phyloP scores from a whole-genome alignment of 2,329 filamentous ascomycete species.

The Tolypocladium pustulatum region DNA sequence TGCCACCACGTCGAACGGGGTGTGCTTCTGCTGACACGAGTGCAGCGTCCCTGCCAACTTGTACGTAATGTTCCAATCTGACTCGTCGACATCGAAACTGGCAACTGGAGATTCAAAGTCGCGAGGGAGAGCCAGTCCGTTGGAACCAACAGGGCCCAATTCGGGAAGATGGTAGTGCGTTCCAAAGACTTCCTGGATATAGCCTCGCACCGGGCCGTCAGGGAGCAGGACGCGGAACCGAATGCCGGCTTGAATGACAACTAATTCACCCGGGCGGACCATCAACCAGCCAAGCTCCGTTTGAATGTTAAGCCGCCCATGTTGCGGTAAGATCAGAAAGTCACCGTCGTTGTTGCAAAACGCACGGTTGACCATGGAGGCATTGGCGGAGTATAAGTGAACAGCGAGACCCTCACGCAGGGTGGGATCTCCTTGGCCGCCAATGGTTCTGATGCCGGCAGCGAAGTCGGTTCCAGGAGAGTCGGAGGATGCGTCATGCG shows the following conservation, averaged over 20 bases:
- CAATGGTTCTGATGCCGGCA: slow-evolving; percentile 33
- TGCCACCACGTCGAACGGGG: slow-evolving; percentile 60
- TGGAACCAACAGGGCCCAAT: slow-evolving; percentile 55
- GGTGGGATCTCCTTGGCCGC: slow-evolving; percentile 35
- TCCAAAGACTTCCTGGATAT: slow-evolving; percentile 57
- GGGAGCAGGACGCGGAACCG: slow-evolving; percentile 24
- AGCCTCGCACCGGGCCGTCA: slow-evolving; percentile 51
- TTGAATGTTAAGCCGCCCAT: slow-evolving; percentile 55
- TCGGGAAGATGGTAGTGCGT: slow-evolving; percentile 56
- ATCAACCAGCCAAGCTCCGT: slow-evolving; percentile 56
- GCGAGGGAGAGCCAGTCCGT: slow-evolving; percentile 52
- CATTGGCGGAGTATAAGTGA: slow-evolving; percentile 33
- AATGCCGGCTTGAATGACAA: slow-evolving; percentile 55
- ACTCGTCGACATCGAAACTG: slow-evolving; percentile 43
- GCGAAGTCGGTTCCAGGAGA: slow-evolving; percentile 27
- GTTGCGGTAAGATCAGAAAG: slow-evolving; percentile 54
- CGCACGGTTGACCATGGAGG: slow-evolving; percentile 31
- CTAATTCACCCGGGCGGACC: slow-evolving; percentile 58
- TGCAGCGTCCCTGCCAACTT: slow-evolving; percentile 55
- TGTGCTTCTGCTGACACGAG: slow-evolving; percentile 49
- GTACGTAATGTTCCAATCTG: slow-evolving; percentile 45
- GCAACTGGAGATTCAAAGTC: slow-evolving; percentile 57
- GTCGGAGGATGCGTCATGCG: neutral
- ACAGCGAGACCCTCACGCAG: slow-evolving; percentile 34
- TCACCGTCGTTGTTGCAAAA: slow-evolving; percentile 47